Conservation (phyloP, 108 stramenopile species). For the Skeletonema tropicum region DNA sequence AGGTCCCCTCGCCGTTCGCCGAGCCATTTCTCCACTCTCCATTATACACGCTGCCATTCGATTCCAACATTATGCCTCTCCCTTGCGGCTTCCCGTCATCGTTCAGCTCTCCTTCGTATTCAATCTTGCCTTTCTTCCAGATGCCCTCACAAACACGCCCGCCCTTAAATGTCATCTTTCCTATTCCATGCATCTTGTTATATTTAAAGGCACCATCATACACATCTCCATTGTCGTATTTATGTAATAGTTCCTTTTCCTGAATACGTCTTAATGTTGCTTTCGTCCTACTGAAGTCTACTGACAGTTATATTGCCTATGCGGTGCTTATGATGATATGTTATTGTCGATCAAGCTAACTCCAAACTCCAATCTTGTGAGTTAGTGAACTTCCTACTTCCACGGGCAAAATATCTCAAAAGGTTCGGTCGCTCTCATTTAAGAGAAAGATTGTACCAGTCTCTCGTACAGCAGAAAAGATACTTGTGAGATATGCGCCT, state of each 20-base stretch:
- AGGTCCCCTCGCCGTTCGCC: constrained; percentile 41
- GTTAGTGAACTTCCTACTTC: too few species aligned
- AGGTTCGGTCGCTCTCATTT: too few species aligned
- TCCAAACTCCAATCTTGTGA: too few species aligned
- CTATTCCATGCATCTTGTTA: constrained; percentile 58
- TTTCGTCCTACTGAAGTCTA: too few species aligned
- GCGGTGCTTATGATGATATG: too few species aligned
- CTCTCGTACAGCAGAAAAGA: too few species aligned
- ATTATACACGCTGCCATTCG: too few species aligned
- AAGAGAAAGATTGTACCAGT: too few species aligned
- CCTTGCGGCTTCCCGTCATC: constrained; percentile 43
- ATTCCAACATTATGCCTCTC: constrained; percentile 25
- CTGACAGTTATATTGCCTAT: too few species aligned
- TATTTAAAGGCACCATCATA: constrained; percentile 78
- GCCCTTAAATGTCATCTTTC: constrained; percentile 58
- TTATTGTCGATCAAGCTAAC: too few species aligned
- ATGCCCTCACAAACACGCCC: constrained; percentile 52
- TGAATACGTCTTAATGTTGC: not conserved
- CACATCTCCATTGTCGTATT: constrained; percentile 22
- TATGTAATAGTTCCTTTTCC: not conserved
- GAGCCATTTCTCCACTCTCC: constrained; percentile 35
- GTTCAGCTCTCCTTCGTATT: constrained; percentile 49
- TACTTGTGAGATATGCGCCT: too few species aligned
- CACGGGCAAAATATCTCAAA: too few species aligned
- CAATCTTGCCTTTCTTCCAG: constrained; percentile 42